Conservation (phyloP, 2,329 filamentous ascomycete genomes). For the Phialophora tarda region DNA sequence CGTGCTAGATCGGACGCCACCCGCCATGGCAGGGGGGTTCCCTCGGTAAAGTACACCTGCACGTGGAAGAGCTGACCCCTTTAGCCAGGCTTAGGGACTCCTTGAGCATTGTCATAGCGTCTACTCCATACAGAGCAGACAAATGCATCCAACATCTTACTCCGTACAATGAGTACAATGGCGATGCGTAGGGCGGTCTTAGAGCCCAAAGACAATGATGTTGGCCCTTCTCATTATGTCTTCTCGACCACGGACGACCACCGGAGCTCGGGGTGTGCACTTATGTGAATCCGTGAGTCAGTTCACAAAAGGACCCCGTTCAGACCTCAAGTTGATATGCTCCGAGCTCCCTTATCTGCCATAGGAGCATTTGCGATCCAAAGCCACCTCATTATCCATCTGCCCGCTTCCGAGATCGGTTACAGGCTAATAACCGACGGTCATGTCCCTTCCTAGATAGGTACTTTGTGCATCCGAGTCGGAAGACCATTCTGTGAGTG, state of each 20-base stretch:
- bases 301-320: not conserved
- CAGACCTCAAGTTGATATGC: conserved; percentile 18
- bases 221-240: too few species aligned
- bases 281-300: too few species aligned
- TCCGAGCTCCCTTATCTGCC: not conserved
- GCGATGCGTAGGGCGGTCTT: too few species aligned
- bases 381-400: not conserved
- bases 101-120: too few species aligned
- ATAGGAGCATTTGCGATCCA: not conserved
- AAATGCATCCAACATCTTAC: too few species aligned
- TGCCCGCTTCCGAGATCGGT: not conserved
- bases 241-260: too few species aligned
- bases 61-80: not conserved
- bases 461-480: not conserved
- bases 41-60: not conserved
- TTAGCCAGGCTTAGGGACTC: not conserved
- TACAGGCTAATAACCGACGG: not conserved
- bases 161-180: too few species aligned
- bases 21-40: not conserved
- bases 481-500: not conserved
- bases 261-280: too few species aligned
- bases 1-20: not conserved
- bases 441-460: not conserved
- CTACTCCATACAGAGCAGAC: too few species aligned
- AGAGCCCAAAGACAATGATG: too few species aligned